Conservation (phyloP, 768 basidiomycete genomes). For the Boletus coccyginus region DNA sequence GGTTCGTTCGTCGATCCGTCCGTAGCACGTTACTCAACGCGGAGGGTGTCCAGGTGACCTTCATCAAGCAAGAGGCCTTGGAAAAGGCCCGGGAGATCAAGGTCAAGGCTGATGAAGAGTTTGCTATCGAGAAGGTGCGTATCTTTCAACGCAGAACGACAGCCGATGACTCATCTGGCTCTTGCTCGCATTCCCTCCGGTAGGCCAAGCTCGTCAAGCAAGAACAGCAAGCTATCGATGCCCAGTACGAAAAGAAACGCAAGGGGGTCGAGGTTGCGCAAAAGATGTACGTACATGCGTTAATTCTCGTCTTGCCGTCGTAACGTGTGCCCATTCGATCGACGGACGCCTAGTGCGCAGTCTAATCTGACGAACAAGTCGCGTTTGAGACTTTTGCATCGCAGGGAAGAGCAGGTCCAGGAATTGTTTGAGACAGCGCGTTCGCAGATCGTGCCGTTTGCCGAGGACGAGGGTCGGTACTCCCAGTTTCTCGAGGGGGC, state of each 20-base stretch:
- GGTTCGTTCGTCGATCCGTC: conserved; percentile 46
- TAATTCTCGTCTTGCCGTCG: neutral
- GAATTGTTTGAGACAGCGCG: conserved; percentile 81
- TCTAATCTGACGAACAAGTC: conserved; percentile 97
- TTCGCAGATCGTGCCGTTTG: conserved; percentile 55
- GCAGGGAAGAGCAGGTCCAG: conserved; percentile 89
- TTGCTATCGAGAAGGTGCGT: conserved; percentile 92
- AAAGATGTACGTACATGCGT: conserved; percentile 74
- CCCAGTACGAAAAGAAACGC: conserved; percentile 91
- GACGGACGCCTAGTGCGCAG: conserved; percentile 60
- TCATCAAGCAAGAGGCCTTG: conserved; percentile 97
- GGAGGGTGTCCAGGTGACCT: conserved; percentile 65
- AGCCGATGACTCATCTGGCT: neutral
- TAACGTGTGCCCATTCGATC: conserved; percentile 1
- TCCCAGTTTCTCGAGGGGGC: conserved; percentile 78
- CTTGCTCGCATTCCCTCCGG: neutral
- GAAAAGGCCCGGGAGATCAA: conserved; percentile 97
- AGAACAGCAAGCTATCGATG: conserved; percentile 93
- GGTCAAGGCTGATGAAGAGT: conserved; percentile 98
- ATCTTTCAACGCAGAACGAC: neutral
- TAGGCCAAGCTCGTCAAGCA: conserved; percentile 97
- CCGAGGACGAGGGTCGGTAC: conserved; percentile 68
- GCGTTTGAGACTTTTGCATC: conserved; percentile 84
- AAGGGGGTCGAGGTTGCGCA: conserved; percentile 92
- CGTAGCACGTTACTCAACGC: conserved; percentile 1